These are phyloP conservation scores for Suillus hirtellus DNA, from an alignment of 768 basidiomycete genomes.

Conservation along the genomic window DNA sequence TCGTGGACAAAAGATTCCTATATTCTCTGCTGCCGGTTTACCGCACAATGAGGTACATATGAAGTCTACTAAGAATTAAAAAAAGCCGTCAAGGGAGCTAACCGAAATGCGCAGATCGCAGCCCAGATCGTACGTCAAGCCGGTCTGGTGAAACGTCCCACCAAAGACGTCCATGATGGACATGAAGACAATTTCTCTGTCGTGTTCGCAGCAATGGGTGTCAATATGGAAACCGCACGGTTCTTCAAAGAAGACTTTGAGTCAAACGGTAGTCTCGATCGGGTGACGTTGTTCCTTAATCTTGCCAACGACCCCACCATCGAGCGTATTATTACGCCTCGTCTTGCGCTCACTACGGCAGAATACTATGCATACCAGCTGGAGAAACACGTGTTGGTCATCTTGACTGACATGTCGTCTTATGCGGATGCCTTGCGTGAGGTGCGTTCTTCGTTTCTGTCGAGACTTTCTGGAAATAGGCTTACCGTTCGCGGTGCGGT, in stretches of 20 bases:
- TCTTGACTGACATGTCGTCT: conserved; percentile 98
- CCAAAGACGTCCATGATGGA: conserved; percentile 96
- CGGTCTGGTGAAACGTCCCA: conserved; percentile 93
- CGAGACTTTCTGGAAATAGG: neutral
- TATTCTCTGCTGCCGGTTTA: conserved; percentile 98
- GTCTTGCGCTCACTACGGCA: conserved; percentile 95
- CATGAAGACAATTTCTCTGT: conserved; percentile 99
- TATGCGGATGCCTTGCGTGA: conserved; percentile 97
- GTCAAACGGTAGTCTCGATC: conserved; percentile 95
- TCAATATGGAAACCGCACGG: conserved; percentile 99
- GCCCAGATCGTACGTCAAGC: conserved; percentile 99
- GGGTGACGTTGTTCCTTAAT: conserved; percentile 98
- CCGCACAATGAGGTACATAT: conserved; percentile 90
- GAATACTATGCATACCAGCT: conserved; percentile 99
- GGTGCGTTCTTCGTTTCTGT: conserved; percentile 43
- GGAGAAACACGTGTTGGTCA: conserved; percentile 99
- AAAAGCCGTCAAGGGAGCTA: neutral
- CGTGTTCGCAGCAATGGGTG: conserved; percentile 99
- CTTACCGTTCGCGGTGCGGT: conserved; percentile 13
- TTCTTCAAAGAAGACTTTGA: conserved; percentile 99
- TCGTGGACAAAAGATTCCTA: conserved; percentile 99
- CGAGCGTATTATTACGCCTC: conserved; percentile 99
- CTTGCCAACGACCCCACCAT: conserved; percentile 99
- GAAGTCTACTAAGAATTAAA: neutral
- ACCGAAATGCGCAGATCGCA: conserved; percentile 67